These are phyloP conservation scores for Citrullus amarus DNA, from an alignment of 306 rosid species.

Conservation along the genomic window DNA sequence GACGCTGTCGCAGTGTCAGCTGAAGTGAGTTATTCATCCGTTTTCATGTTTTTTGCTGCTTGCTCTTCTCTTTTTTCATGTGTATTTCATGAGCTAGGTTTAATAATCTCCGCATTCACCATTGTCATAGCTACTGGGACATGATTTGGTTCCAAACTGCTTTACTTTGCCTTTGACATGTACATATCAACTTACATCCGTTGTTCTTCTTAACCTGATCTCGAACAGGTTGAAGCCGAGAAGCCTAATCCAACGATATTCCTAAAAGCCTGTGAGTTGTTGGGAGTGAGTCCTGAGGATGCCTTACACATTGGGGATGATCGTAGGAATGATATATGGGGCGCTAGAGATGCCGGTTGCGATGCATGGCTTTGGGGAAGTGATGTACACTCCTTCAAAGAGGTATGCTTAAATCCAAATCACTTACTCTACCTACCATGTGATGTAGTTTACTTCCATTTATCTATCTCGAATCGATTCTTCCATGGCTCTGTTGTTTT, in stretches of 20 bases:
- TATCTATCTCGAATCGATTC: neutral
- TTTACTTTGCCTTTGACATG: neutral
- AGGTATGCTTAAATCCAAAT: constrained; percentile 37
- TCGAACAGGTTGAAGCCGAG: constrained; percentile 70
- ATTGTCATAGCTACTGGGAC: neutral
- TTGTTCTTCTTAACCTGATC: neutral
- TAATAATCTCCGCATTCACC: neutral
- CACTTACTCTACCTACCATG: neutral
- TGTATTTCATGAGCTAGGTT: neutral
- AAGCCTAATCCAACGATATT: constrained; percentile 98
- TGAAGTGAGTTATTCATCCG: constrained; percentile 37
- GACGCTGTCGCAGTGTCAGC: constrained; percentile 98
- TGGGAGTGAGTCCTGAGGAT: constrained; percentile 81
- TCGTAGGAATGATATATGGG: constrained; percentile 93
- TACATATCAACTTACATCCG: neutral
- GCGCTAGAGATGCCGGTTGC: constrained; percentile 99
- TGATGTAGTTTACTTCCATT: neutral
- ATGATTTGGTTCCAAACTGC: neutral
- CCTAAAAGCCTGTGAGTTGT: constrained; percentile 81
- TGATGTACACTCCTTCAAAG: constrained; percentile 82
- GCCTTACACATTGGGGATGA: constrained; percentile 94
- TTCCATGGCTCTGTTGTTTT: neutral
- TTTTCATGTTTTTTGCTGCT: neutral
- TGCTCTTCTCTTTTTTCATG: neutral
- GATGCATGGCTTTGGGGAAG: constrained; percentile 99